Conservation (phyloP, 2,329 filamentous ascomycete species). For the Colletotrichum sp. region DNA sequence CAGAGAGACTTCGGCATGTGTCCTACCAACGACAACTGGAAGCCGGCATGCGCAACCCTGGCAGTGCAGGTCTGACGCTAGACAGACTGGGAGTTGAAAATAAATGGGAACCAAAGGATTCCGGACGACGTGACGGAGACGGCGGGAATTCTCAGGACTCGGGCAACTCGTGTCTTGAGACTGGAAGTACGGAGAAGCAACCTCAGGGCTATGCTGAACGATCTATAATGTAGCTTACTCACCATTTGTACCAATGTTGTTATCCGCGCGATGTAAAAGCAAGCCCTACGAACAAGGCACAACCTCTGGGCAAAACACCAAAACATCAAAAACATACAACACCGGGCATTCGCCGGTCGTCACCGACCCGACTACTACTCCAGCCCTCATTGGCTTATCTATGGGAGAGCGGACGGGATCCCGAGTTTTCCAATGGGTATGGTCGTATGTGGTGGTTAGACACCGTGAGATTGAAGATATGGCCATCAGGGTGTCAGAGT, state of each 20-base stretch:
- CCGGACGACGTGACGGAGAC: background rate
- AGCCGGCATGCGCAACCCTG: constrained; percentile 55
- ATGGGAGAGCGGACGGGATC: background rate
- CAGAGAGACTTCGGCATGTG: constrained; percentile 56
- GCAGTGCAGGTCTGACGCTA: constrained; percentile 47
- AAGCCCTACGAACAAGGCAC: background rate
- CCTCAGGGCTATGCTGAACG: background rate
- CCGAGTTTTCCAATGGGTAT: background rate
- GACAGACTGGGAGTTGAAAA: constrained; percentile 43
- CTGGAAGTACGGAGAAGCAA: background rate
- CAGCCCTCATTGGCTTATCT: background rate
- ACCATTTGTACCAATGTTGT: background rate
- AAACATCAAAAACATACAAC: background rate
- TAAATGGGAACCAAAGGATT: background rate
- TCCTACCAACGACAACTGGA: constrained; percentile 62
- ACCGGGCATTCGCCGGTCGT: background rate
- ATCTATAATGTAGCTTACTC: background rate
- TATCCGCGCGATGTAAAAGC: background rate
- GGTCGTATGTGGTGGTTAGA: background rate
- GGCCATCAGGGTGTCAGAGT: background rate
- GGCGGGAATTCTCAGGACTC: background rate
- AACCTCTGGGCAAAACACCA: background rate
- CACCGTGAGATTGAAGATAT: background rate
- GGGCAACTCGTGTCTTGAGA: background rate
- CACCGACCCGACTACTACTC: background rate